Conservation (phyloP, 1,284 basidiomycete species). For the Pulveroboletus sp. region DNA sequence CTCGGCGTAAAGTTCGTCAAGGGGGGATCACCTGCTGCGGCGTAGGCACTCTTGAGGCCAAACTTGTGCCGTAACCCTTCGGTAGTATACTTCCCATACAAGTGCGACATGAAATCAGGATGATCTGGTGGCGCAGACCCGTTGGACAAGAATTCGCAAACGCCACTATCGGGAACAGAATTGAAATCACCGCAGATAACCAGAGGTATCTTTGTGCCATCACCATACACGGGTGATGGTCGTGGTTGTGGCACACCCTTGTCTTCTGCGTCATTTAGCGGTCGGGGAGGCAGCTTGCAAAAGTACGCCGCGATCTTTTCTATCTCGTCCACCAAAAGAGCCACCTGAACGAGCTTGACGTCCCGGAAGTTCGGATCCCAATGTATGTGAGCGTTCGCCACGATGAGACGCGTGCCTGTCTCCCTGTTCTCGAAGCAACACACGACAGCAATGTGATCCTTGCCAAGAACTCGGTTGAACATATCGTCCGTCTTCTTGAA, state of each 20-base stretch:
- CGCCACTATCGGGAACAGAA: constrained; percentile 83
- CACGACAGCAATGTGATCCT: constrained; percentile 93
- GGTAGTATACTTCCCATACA: constrained; percentile 92
- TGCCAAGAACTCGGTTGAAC: constrained; percentile 97
- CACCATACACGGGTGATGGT: constrained; percentile 69
- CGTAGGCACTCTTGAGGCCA: constrained; percentile 84
- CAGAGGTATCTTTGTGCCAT: constrained; percentile 87
- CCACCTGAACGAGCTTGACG: constrained; percentile 96
- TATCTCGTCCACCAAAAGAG: constrained; percentile 90
- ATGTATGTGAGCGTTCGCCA: constrained; percentile 91
- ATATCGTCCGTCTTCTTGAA: constrained; percentile 99
- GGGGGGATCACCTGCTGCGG: constrained; percentile 63
- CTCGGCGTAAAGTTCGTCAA: constrained; percentile 93
- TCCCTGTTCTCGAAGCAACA: constrained; percentile 85
- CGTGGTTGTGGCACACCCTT: constrained; percentile 43
- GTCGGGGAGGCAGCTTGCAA: constrained; percentile 78
- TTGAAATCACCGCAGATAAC: constrained; percentile 97
- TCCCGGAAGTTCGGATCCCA: constrained; percentile 95
- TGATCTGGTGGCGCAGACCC: constrained; percentile 78
- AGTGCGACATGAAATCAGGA: constrained; percentile 90
- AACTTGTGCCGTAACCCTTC: constrained; percentile 84
- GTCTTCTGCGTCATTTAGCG: constrained; percentile 36
- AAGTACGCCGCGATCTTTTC: constrained; percentile 88
- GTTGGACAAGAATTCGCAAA: constrained; percentile 87
- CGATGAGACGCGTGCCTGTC: constrained; percentile 85